A percentile compares a stretch with the other conserved stretches of the same genome.
These are phyloP conservation scores for Thraustotheca clavata DNA, from an alignment of 352 stramenopile genomes.

Conservation along the genomic window DNA sequence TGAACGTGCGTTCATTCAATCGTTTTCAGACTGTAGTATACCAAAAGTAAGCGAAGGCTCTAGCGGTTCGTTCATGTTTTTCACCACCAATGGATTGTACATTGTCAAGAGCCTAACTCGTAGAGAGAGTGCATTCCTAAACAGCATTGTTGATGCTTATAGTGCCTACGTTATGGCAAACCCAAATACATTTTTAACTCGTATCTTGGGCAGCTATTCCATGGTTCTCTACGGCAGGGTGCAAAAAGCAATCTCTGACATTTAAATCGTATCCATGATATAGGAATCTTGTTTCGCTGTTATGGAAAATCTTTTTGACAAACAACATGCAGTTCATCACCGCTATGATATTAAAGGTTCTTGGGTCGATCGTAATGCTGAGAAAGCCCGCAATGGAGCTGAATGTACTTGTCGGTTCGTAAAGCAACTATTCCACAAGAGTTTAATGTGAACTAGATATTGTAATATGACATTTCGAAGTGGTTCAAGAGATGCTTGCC, in stretches of 20 bases:
- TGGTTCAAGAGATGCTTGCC: slow-evolving; percentile 45
- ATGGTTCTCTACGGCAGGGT: slow-evolving; percentile 58
- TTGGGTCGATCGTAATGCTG: slow-evolving; percentile 68
- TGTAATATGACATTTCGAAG: slow-evolving; percentile 63
- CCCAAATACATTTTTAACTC: slow-evolving; percentile 56
- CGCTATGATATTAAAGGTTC: slow-evolving; percentile 85
- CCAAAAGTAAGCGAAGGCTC: slow-evolving; percentile 72
- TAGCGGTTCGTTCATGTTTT: slow-evolving; percentile 78
- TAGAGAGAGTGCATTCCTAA: slow-evolving; percentile 52
- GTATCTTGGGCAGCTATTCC: slow-evolving; percentile 77
- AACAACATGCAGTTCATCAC: slow-evolving; percentile 70
- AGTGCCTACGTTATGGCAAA: slow-evolving; percentile 45
- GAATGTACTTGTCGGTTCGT: slow-evolving; percentile 44
- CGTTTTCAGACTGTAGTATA: slow-evolving; percentile 53
- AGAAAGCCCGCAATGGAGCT: slow-evolving; percentile 45
- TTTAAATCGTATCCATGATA: not conserved
- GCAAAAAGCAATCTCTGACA: not conserved
- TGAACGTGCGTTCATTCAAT: slow-evolving; percentile 41
- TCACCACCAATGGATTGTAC: slow-evolving; percentile 60
- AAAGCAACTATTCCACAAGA: not conserved
- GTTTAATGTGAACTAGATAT: no score
- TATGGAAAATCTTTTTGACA: slow-evolving; percentile 86
- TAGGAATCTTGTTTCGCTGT: slow-evolving; percentile 66
- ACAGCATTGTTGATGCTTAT: slow-evolving; percentile 60
- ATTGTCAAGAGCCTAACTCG: slow-evolving; percentile 71